These are phyloP conservation scores for Trichosporon sp. DNA, from an alignment of 1,284 basidiomycete species.

Conservation along the genomic window DNA sequence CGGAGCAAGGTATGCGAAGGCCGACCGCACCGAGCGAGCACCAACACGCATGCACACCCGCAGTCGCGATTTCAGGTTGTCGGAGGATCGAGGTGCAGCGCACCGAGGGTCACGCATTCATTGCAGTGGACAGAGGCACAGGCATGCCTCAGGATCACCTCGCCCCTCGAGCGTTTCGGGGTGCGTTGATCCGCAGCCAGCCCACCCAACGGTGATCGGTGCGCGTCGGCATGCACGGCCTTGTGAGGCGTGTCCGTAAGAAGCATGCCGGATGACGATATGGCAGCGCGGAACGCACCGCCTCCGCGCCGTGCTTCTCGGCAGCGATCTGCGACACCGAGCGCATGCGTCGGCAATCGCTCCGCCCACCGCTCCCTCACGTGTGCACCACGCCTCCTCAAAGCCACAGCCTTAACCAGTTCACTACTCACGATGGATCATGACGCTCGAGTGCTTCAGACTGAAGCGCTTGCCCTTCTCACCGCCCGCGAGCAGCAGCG, in stretches of 20 bases:
- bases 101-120: neutral
- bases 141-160: neutral
- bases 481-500: constrained; percentile 76
- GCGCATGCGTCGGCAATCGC: neutral
- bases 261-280: neutral
- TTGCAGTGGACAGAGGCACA: neutral
- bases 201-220: neutral
- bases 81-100: neutral
- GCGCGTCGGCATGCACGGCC: neutral
- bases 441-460: constrained; percentile 84
- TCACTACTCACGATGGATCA: constrained; percentile 81
- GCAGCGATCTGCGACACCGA: neutral
- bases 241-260: too few relatives aligned
- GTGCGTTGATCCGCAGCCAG: neutral
- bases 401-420: neutral
- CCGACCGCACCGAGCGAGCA: neutral
- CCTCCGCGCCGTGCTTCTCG: neutral
- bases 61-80: neutral
- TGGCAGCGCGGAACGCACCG: neutral
- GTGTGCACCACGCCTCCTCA: neutral
- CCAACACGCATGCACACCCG: neutral
- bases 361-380: neutral
- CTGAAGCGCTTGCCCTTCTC: constrained; percentile 82
- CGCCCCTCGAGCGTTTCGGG: neutral
- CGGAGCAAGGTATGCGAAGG: neutral